These are phyloP conservation scores for Geotrichum restrictum DNA, from an alignment of 1,139 yeast species.

Conservation along the genomic window DNA sequence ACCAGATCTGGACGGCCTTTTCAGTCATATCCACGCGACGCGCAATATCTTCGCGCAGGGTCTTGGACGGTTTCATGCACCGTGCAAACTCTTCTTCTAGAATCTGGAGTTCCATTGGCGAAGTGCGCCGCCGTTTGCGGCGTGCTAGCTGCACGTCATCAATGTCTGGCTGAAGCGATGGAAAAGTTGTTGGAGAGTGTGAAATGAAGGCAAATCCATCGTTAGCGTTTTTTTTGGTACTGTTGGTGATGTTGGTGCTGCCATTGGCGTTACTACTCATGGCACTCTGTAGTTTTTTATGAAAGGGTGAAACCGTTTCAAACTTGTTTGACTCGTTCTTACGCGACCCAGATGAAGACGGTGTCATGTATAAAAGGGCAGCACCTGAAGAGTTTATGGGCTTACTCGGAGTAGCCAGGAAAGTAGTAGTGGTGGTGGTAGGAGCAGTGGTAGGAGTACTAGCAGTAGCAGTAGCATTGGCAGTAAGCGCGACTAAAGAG, in stretches of 20 bases:
- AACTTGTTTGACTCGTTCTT: not conserved
- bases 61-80: constrained; percentile 79
- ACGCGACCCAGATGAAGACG: constrained; percentile 9
- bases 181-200: constrained; percentile 75
- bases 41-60: constrained; percentile 72
- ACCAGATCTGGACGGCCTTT: constrained; percentile 97
- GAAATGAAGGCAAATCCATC: constrained; percentile 70
- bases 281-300: not conserved
- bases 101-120: constrained; percentile 76
- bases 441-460: too few relatives aligned
- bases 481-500: not conserved
- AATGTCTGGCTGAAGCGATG: constrained; percentile 75
- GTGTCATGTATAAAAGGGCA: constrained; percentile 3
- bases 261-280: not conserved
- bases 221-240: not conserved
- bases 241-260: too few relatives aligned
- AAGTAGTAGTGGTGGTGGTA: too few relatives aligned
- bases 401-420: constrained; percentile 1
- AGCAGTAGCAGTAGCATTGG: not conserved
- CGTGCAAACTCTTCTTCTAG: constrained; percentile 71
- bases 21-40: constrained; percentile 83
- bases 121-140: constrained; percentile 90
- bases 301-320: constrained; percentile 11
- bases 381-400: not conserved
- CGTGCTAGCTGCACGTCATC: constrained; percentile 89